Evolutionary conservation across 148 eudicot species (phyloP), one percentile per base, ranked within the genome.

Genomic region (Camellia sinensis): DNA sequence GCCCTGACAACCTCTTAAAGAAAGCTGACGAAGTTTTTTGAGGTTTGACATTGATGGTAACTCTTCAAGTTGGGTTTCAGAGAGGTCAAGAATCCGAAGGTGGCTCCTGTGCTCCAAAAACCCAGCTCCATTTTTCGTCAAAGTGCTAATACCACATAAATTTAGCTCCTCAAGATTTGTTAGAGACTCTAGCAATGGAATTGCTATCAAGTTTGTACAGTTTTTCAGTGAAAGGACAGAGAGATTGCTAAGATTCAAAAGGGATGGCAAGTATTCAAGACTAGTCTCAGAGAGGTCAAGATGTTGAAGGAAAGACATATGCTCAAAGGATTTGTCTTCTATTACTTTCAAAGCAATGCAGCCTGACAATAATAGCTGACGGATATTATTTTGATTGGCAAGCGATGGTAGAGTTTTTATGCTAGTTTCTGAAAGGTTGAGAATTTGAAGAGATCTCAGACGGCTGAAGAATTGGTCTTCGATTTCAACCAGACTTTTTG

Each of bases 41-140:
- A 87, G 87, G 9, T 69, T 73, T 66, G 82, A 79, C 54, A 84
- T 59, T 74, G 73, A 45, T 56, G 87, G 87, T 69, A 87, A 64
- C 54, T 64, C 1, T 29, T 56, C 44, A 56, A 84, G 21, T 10
- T 7, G 22, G 29, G 85, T 84, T 3, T 82, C 79, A 19, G 85
- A 85, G 10, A 82, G 82, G 79, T 85, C 79, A n/a, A 82, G 81
- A 60, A 73, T 77, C 37, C 8, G 69, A 77, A 87, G 85, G 46
- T 21, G 41, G 41, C 45, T 60, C 21, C 63, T 74, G 22, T 29
- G 72, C 29, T 68, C 43, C 73, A 82, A 63, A 65, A 87, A 84
- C 4, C 43, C 75, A 43, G 70, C 69, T 7, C 48, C 65, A 22
- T 18, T 56, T 6, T 82, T 56, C 18, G 15, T 19, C 43, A 75